These are phyloP conservation scores for Paxillus involutus DNA, from an alignment of 768 basidiomycete species.

Conservation along the genomic window DNA sequence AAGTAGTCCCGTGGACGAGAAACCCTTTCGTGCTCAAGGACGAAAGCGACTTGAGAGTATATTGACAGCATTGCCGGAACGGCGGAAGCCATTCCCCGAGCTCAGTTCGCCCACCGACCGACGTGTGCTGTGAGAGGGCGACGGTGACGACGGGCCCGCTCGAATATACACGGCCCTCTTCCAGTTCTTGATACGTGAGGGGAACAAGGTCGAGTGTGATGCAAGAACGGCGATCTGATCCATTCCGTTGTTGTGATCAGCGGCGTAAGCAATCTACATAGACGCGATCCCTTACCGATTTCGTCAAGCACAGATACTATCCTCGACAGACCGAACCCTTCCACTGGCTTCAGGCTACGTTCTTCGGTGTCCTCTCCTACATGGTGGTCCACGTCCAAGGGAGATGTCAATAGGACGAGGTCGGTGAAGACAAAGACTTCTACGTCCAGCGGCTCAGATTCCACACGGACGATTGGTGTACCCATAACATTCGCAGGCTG, in stretches of 20 bases:
- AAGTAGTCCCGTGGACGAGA: slow-evolving; percentile 26
- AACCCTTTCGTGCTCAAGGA: slow-evolving; percentile 26
- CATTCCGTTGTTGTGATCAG: neutral
- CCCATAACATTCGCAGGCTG: neutral
- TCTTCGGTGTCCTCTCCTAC: slow-evolving; percentile 20
- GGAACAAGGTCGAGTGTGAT: slow-evolving; percentile 54
- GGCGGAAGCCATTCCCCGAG: slow-evolving; percentile 46
- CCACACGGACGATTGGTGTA: slow-evolving; percentile 24
- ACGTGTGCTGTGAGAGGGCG: slow-evolving; percentile 28
- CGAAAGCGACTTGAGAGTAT: slow-evolving; percentile 45
- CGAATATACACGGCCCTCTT: slow-evolving; percentile 35
- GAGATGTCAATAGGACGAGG: slow-evolving; percentile 57
- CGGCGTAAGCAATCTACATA: neutral
- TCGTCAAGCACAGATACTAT: slow-evolving; percentile 48
- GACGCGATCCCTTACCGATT: slow-evolving; percentile 16
- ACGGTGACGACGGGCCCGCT: slow-evolving; percentile 34
- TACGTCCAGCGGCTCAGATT: slow-evolving; percentile 26
- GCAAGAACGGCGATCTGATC: slow-evolving; percentile 26
- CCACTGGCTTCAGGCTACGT: slow-evolving; percentile 43
- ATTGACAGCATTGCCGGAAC: slow-evolving; percentile 50
- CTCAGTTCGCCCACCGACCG: neutral
- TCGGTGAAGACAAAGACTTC: slow-evolving; percentile 66
- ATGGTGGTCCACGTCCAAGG: slow-evolving; percentile 9
- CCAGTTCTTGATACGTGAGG: slow-evolving; percentile 38
- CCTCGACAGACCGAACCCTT: slow-evolving; percentile 45